Evolutionary conservation across 108 stramenopile species (phyloP), one percentile per base, ranked within the genome.

Genomic region (Nitzschia palea): DNA sequence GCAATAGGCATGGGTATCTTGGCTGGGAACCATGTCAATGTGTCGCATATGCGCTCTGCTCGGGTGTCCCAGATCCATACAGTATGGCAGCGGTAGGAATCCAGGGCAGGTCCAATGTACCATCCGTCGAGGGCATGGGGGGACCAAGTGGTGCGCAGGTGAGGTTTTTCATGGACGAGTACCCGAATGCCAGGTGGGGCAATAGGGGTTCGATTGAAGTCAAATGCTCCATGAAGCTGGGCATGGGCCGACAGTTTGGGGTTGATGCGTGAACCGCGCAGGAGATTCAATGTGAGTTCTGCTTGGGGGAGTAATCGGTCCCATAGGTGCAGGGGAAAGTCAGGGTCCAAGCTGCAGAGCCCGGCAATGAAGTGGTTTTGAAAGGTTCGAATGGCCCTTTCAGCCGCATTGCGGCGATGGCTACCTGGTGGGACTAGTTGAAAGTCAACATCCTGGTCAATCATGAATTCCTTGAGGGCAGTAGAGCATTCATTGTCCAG

Each of bases 321-420:
- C 76, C 76, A 77, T 4, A 72, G 44, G 48, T 77, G 64, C 29
- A 71, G 14, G 1, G 75, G 75, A 35, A 76, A 76, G n/a, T 31
- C 47, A 6, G 26, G 36, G 72, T 69, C 61, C 2, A 32, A 50
- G 23, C 67, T 53, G 45, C 62, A 57, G 23, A 85, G 67, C 28
- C 62, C 64, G 32, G 77, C 67, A 60, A 84, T 75, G 57, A 80
- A 81, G 53, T 80, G 80, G 8, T 74, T 64, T 36, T 79, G 69
- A 57, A 78, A 84, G 28, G 80, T 84, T 15, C 62, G 59, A 27
- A 84, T 84, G 15, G 80, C 80, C 2, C 70, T 61, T 44, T 85
- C 78, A 1, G 83, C 80, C 18, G 65, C 55, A 55, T 85, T 84
- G 26, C 55, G 35, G 32, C 68, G 44, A 55, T 70, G 68, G 44